Conservation (phyloP, 345 rosid genomes). For the Sonneratia alba region DNA sequence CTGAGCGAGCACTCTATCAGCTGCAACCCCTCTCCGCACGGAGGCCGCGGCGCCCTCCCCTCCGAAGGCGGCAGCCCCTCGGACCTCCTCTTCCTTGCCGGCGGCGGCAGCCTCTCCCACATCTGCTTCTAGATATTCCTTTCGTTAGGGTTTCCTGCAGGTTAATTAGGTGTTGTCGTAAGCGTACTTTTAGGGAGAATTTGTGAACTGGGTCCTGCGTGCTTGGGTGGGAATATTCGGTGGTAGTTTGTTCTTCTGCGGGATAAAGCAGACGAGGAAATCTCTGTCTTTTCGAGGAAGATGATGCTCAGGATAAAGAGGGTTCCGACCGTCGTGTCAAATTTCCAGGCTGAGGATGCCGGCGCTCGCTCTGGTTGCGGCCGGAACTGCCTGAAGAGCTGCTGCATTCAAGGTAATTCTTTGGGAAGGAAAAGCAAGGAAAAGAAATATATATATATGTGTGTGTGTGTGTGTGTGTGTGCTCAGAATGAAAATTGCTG, state of each 20-base stretch:
- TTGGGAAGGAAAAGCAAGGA: neutral
- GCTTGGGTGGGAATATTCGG: conserved; percentile 2
- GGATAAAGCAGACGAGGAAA: neutral
- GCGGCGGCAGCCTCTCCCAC: conserved; percentile 52
- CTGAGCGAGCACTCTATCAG: conserved; percentile 34
- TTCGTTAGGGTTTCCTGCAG: neutral
- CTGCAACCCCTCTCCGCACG: conserved; percentile 95
- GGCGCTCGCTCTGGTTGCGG: conserved; percentile 69
- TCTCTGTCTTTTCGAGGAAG: conserved; percentile 1
- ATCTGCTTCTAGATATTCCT: conserved; percentile 8
- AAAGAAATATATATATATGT: too few relatives aligned
- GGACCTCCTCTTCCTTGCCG: conserved; percentile 98
- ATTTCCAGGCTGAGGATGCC: conserved; percentile 66
- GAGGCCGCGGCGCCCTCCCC: conserved; percentile 99
- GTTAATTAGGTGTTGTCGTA: neutral
- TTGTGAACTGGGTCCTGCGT: neutral
- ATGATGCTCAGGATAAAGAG: conserved; percentile 81
- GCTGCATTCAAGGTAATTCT: conserved; percentile 60
- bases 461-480: too few relatives aligned
- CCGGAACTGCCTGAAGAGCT: conserved; percentile 60
- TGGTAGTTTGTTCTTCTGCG: neutral
- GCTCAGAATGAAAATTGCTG: neutral
- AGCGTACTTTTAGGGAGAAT: neutral
- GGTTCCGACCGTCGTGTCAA: conserved; percentile 79
- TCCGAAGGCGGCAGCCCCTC: conserved; percentile 99